These are phyloP conservation scores for Suhomyces faveliae DNA, from an alignment of 805 yeast genomes.

Conservation along the genomic window DNA sequence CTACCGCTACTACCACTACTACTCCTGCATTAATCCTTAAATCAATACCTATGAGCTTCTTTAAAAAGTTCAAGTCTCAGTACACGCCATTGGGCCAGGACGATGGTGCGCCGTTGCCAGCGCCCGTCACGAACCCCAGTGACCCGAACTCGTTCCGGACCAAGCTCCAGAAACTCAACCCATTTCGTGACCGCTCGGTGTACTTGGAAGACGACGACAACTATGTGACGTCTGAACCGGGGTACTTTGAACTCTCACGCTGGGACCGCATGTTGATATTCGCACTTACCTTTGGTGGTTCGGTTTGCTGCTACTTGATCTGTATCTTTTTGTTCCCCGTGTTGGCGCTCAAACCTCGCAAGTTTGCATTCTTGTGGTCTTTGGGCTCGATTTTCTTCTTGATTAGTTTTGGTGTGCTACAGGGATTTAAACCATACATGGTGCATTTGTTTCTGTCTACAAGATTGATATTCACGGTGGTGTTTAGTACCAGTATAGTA, in stretches of 20 bases:
- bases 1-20: too few species aligned
- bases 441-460: slow-evolving; percentile 43
- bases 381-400: slow-evolving; percentile 45
- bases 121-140: slow-evolving; percentile 34
- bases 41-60: slow-evolving; percentile 45
- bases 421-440: slow-evolving; percentile 41
- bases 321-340: slow-evolving; percentile 46
- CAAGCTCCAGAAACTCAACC: slow-evolving; percentile 36
- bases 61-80: slow-evolving; percentile 28
- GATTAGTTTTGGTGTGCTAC: slow-evolving; percentile 46
- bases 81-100: slow-evolving; percentile 34
- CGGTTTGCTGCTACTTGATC: slow-evolving; percentile 39
- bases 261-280: slow-evolving; percentile 49
- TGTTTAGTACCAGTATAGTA: slow-evolving; percentile 38
- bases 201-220: slow-evolving; percentile 43
- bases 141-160: slow-evolving; percentile 24
- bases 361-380: slow-evolving; percentile 49
- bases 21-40: too few species aligned
- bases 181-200: slow-evolving; percentile 36
- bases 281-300: slow-evolving; percentile 44
- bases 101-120: slow-evolving; percentile 37
- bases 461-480: slow-evolving; percentile 37
- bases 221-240: slow-evolving; percentile 44
- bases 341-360: slow-evolving; percentile 41
- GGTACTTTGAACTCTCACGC: slow-evolving; percentile 41